Base-by-base conservation (phyloP, 2,329 filamentous ascomycete genomes). In the Diaporthe nobilis region DNA sequence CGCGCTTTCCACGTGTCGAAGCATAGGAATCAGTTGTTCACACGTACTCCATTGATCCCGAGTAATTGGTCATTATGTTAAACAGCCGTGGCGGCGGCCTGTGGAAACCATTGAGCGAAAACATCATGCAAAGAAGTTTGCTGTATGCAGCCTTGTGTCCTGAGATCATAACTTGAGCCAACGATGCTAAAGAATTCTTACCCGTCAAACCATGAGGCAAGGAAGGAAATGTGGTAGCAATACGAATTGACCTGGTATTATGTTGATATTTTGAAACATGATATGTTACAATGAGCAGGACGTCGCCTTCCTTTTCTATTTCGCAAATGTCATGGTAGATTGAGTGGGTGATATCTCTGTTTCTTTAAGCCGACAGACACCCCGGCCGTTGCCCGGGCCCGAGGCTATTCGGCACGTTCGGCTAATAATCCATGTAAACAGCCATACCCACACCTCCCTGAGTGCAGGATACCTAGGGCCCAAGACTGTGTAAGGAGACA, bases 341-440 rank as follows among this genome's bases (percentile, higher is more conserved):
- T 20, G 15, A 31, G 4, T 28, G 9, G 13, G 42, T 47, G 28
- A 49, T 34, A 7, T 49, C 17, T 47, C 2, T 10, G 22, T 49
- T 39, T 39, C 22, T n/a, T 25, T n/a, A 20, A 20, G n/a, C 65
- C 49, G 49, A 70, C 42, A 17, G 49, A 68, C 42, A 17, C 37
- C 28, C 22, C 49, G 49, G 49, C 65, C 15, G 13, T 15, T 20
- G 34, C 65, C 65, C 37, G 65, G 34, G 9, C 65, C 65, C 65
- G 65, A 70, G 65, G 65, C 49, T 70, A 70, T 70, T 70, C 65
- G 65, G 65, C 65, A 70, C 8, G n/a, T 55, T 68, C 65, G 65
- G 65, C 47, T 53, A 65, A 34, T 28, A 6, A 28, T 9, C 3
- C 44, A 37, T n/a, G 39, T n/a, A 31, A 2, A 31, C 25, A 6